Evolutionary conservation across 2,329 filamentous ascomycete genomes (phyloP), one percentile per base, ranked within the genome.

Genomic region (Fusarium sp.): DNA sequence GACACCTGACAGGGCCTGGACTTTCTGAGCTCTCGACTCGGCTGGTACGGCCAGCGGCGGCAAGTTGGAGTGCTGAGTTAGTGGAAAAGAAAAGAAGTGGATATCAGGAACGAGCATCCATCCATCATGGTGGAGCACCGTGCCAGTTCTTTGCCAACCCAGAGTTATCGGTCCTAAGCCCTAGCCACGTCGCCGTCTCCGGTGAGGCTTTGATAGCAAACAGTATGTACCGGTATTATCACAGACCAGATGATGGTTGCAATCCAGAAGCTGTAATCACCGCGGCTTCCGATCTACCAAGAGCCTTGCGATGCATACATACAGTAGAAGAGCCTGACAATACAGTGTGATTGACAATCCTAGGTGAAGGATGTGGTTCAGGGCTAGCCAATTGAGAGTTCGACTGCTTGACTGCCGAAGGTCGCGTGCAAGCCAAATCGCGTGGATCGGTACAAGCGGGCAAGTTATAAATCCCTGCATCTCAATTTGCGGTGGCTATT

Each of bases 371-470:
- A 30, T 64, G 36, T 50, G 42, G n/a, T 20, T 47, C 55, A 60
- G 36, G 24, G 53, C 60, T 57, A 61, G 61, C 58, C 57, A 64
- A 65, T 65, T 39, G 60, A 47, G 45, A 54, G n/a, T 38, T 62
- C 51, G 36, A 70, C 42, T 58, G 39, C 44, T 68, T 63, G 64
- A 77, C 54, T 77, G 74, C 75, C 75, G 73, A 75, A 70, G 75
- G 75, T 77, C 75, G 75, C 71, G 75, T 77, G 75, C 72, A 56
- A 74, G 61, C 72, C 65, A 77, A 77, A 77, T 77, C 75, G 75
- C 60, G 61, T 75, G 65, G 61, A 77, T 77, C 75, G 75, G 65
- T 71, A 65, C 65, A 57, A 69, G 75, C 65, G 74, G 62, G 66
- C 59, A 58, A 58, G 61, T 71, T 77, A 63, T 50, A 61, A 77